Conservation (phyloP, 176 grass and related monocot species). For the Urochloa ruziziensis region DNA sequence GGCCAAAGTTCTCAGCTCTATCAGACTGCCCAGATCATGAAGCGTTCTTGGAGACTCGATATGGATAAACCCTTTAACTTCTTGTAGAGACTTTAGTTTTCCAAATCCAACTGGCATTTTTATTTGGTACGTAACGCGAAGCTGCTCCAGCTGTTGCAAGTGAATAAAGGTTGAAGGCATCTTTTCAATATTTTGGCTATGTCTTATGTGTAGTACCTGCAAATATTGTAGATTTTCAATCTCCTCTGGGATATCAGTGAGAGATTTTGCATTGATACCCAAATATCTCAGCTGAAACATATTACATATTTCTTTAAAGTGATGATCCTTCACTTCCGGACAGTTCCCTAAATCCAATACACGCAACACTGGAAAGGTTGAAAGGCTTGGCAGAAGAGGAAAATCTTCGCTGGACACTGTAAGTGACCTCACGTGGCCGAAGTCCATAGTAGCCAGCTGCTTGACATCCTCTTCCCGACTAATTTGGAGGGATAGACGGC, state of each 20-base stretch:
- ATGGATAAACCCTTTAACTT: accelerated
- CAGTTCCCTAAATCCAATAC: not conserved
- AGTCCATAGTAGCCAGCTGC: not conserved
- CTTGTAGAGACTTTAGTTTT: not conserved
- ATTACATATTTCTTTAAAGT: not conserved
- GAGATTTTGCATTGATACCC: accelerated
- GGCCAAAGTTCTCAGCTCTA: not conserved
- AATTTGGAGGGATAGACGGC: not conserved
- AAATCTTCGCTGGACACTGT: accelerated
- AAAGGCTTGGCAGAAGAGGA: not conserved
- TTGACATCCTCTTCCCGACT: not conserved
- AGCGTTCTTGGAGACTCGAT: not conserved
- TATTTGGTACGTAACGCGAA: accelerated
- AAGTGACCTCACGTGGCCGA: slow-evolving; percentile 14
- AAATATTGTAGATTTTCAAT: not conserved
- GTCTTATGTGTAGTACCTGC: not conserved
- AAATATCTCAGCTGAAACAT: slow-evolving; percentile 21
- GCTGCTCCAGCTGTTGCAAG: not conserved
- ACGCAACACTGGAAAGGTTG: not conserved
- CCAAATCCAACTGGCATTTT: not conserved
- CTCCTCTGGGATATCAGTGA: not conserved
- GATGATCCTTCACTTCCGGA: not conserved
- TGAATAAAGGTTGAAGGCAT: not conserved
- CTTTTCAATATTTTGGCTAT: accelerated
- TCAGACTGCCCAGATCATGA: not conserved